A percentile compares a stretch with the other conserved stretches of the same genome.
Conservation (phyloP, 176 grass and related monocot species). For the Dactylis glomerata region DNA sequence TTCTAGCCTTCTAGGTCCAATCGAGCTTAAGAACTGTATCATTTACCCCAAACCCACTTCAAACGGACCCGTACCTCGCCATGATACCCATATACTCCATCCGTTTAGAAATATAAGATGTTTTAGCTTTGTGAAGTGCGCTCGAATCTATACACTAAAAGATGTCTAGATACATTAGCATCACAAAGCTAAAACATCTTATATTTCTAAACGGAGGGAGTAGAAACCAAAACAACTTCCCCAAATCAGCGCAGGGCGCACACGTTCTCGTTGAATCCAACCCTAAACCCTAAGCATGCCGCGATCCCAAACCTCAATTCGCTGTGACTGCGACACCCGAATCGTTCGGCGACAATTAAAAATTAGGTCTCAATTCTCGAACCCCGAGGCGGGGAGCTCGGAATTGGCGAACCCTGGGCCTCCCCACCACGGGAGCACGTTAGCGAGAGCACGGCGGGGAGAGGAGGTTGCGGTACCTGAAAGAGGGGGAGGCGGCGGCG, state of each 20-base stretch:
- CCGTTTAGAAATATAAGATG: too few relatives aligned
- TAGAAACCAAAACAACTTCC: neutral
- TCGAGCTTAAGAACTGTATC: neutral
- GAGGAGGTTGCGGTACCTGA: conserved; percentile 10
- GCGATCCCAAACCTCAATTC: neutral
- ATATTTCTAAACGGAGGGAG: too few relatives aligned
- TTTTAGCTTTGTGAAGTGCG: too few relatives aligned
- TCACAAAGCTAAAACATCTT: too few relatives aligned
- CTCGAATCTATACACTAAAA: too few relatives aligned
- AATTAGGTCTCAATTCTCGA: neutral
- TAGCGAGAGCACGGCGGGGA: neutral
- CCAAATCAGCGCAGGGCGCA: neutral
- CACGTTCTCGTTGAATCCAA: neutral
- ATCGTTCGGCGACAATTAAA: neutral
- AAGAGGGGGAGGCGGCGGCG: neutral
- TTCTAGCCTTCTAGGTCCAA: neutral
- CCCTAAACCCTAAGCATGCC: neutral
- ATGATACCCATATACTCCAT: neutral
- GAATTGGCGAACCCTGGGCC: neutral
- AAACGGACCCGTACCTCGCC: neutral
- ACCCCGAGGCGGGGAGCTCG: neutral
- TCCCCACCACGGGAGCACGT: neutral
- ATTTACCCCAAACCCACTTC: neutral
- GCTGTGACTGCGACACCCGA: neutral
- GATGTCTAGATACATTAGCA: too few relatives aligned